A percentile compares a stretch with the other conserved stretches of the same genome.
Conservation (phyloP, 352 stramenopile genomes). For the Pythium dissimile region DNA sequence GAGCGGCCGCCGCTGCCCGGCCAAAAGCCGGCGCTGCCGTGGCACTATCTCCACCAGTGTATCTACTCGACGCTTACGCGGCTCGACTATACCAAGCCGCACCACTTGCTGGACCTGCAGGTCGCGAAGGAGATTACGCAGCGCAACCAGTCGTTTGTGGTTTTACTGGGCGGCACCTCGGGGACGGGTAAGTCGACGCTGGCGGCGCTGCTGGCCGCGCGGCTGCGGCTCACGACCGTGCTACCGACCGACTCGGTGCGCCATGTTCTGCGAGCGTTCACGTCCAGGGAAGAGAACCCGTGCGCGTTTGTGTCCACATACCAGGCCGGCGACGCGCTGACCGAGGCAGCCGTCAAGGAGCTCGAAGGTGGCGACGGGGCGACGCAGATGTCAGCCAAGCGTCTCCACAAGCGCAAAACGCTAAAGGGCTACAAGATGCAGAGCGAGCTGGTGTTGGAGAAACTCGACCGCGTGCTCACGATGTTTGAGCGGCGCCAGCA, state of each 20-base stretch:
- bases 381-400: conserved; percentile 56
- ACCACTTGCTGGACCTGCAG: conserved; percentile 82
- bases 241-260: conserved; percentile 84
- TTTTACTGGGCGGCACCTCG: conserved; percentile 83
- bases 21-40: conserved; percentile 35
- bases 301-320: conserved; percentile 87
- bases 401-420: conserved; percentile 80
- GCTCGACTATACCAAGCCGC: conserved; percentile 83
- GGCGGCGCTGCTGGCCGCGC: conserved; percentile 69
- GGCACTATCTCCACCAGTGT: conserved; percentile 76
- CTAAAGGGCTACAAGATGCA: conserved; percentile 83
- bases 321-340: conserved; percentile 77
- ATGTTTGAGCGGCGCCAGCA: conserved; percentile 84
- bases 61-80: conserved; percentile 77
- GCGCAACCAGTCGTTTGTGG: conserved; percentile 80
- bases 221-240: conserved; percentile 79
- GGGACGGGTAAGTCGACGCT: conserved; percentile 85
- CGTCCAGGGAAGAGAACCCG: conserved; percentile 74
- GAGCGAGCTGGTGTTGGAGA: conserved; percentile 77
- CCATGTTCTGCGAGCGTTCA: conserved; percentile 78
- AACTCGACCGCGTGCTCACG: conserved; percentile 76
- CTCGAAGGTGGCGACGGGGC: conserved; percentile 24
- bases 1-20: neutral
- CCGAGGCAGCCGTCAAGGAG: conserved; percentile 44
- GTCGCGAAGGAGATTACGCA: conserved; percentile 86